phyloP scores from a whole-genome alignment of 73 alveolate species.

The Effrenium voratum region DNA sequence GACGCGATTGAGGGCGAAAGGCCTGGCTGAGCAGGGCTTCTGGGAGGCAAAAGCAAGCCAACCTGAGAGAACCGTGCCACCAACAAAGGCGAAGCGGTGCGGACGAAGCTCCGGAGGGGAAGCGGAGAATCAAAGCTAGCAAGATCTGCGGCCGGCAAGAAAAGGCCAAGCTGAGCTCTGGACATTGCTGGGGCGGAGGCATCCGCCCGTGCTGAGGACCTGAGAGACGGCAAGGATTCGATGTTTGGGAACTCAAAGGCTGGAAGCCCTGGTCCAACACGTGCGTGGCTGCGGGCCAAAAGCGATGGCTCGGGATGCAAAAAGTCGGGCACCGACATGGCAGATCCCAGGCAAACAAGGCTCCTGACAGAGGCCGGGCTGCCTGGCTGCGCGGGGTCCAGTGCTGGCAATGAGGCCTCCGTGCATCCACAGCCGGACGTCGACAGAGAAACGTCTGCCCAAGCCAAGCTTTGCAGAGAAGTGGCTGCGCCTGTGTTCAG shows the following conservation, averaged over 20 bases:
- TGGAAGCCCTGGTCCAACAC: neutral
- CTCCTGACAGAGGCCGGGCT: neutral
- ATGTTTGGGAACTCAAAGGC: neutral
- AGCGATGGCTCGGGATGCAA: neutral
- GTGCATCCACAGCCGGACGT: neutral
- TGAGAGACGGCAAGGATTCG: no score
- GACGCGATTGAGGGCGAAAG: neutral
- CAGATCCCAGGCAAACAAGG: neutral
- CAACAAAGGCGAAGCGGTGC: no score
- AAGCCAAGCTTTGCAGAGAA: neutral
- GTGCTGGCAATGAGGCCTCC: neutral
- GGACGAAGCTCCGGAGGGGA: no score
- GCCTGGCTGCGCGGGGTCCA: neutral
- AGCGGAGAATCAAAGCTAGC: no score
- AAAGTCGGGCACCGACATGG: neutral
- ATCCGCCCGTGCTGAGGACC: no score
- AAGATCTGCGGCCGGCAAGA: neutral
- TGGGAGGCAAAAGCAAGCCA: neutral
- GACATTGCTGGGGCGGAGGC: no score
- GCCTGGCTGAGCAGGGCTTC: neutral
- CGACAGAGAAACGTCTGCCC: neutral
- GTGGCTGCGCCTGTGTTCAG: no score
- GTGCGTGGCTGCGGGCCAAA: neutral
- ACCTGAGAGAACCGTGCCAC: no score
- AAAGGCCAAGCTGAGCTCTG: neutral